Base-by-base conservation (phyloP, 2,329 filamentous ascomycete species). In the Fusarium papillatum region DNA sequence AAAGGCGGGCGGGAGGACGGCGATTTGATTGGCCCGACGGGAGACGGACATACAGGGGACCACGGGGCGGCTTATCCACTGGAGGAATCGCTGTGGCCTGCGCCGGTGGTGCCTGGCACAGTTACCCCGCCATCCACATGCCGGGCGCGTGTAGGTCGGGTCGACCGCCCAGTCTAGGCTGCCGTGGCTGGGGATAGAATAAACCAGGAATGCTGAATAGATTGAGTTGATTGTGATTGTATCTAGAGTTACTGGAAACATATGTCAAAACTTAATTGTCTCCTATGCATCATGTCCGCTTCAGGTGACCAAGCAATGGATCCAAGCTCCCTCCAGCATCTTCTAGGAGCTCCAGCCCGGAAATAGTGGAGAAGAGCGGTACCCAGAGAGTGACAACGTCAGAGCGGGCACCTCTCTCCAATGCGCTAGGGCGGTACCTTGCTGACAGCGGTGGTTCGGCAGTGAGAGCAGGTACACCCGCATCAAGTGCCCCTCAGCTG, bases 341-440 rank as follows among this genome's bases (percentile, higher is more conserved):
- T 77, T 77, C 74, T 68, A 76, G 69, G 69, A 77, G 74, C 75
- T 77, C 65, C 70, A 77, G 75, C 75, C 62, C 63, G 70, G 69
- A 68, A 77, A 76, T 57, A 77, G 75, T 76, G 75, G 75, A 57
- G 75, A 76, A 53, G 55, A 41, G 72, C 74, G 48, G 68, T 64
- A 48, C 60, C 68, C 43, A 43, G 41, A 66, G 50, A 68, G 69
- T 66, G 59, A 65, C 64, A 77, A 76, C 75, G 70, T 77, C 75
- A 77, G 75, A 69, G 72, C 71, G 70, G 71, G 66, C 64, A 63
- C 64, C 57, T 57, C 43, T 57, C 29, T 22, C 24, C 19, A 59
- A 26, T 36, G 11, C 53, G 62, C 66, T 77, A 77, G 66, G 16
- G 59, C 8, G 9, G 19, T 76, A 77, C 75, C 24, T 71, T 1